A percentile compares a stretch with the other conserved stretches of the same genome.
These are phyloP conservation scores for Ophiostoma australiae DNA, from an alignment of 2,329 filamentous ascomycete genomes.

Conservation along the genomic window DNA sequence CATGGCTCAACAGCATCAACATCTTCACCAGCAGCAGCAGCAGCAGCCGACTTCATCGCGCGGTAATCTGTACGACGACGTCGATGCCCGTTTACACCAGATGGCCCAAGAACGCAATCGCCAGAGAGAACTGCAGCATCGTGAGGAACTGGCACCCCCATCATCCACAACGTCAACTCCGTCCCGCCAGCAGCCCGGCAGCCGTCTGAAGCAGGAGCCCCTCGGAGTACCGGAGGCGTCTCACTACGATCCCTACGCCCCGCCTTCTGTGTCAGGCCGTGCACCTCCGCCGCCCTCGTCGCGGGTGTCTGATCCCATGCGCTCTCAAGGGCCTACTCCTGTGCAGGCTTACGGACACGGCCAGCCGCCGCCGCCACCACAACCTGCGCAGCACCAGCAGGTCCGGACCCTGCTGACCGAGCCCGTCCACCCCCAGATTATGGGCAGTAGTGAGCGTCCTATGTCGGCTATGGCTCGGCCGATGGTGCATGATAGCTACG, in stretches of 20 bases:
- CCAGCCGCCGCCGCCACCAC: not conserved
- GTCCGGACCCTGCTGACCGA: slow-evolving; percentile 25
- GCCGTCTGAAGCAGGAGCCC: slow-evolving; percentile 18
- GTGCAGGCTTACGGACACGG: slow-evolving; percentile 12
- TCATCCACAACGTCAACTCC: slow-evolving; percentile 12
- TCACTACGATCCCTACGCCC: slow-evolving; percentile 22
- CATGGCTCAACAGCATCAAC: slow-evolving; percentile 18
- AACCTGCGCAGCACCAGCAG: slow-evolving; percentile 17
- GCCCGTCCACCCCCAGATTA: slow-evolving; percentile 25
- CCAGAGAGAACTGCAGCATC: slow-evolving; percentile 25
- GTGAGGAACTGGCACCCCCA: slow-evolving; percentile 29
- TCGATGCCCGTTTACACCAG: slow-evolving; percentile 34
- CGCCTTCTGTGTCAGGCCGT: not conserved
- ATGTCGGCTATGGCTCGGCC: slow-evolving; percentile 33
- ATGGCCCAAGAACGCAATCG: slow-evolving; percentile 33
- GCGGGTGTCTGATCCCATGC: slow-evolving; percentile 16
- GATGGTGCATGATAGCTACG: slow-evolving; percentile 27
- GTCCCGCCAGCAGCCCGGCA: slow-evolving; percentile 16
- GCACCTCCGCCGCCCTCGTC: slow-evolving; percentile 4
- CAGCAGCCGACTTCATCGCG: slow-evolving; percentile 29
- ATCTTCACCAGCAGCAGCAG: slow-evolving; percentile 10
- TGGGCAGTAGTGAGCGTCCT: slow-evolving; percentile 17
- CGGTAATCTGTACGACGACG: slow-evolving; percentile 22
- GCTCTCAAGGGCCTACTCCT: not conserved
- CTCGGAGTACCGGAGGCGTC: slow-evolving; percentile 15